Evolutionary conservation across 2,329 filamentous ascomycete genomes (phyloP), one percentile per base, ranked within the genome.

Genomic region (Penicillium sp.): DNA sequence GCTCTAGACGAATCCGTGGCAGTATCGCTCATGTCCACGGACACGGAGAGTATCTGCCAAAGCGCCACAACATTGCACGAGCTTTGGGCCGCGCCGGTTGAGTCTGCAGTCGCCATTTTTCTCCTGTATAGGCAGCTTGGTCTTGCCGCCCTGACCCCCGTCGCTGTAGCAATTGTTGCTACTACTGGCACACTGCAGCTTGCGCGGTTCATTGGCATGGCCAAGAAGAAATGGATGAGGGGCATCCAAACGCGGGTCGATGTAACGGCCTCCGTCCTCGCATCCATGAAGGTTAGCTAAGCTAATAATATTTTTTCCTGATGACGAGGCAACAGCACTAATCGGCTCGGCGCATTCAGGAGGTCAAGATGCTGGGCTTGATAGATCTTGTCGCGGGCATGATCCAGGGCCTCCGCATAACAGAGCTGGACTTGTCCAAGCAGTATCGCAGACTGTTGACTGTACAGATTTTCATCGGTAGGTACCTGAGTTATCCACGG

Each of bases 301-400:
- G 9, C 47, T 50, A 29, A 29, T 17, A 50, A 50, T 50, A 15
- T 7, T 23, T 15, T 17, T 23, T 50, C 47, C 11, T 49, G 38
- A n/a, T 31, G 45, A 21, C 7, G 17, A 48, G 26, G 21, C 29
- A 30, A 51, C 35, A n/a, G 44, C 38, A 7, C 38, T 54, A 19
- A 59, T 45, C 3, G 31, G 26, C 7, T 53, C n/a, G 57, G 31
- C 35, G 26, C 31, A 21, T 21, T 21, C 21, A 52, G 49, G 66
- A 72, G 41, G 65, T 81, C 41, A 78, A 76, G 56, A 76, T 81
- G 50, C 73, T 74, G 1, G 79, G 78, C 1, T 68, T 82, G 11
- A 60, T 75, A 5, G 67, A 54, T 17, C 62, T 71, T 5, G 62
- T 79, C 1, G 67, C 69, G 21, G 59, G 65, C 2, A 64, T 73